Percentiles rank a stretch among this genome's conserved stretches.
Evolutionary conservation across 2,329 filamentous ascomycete species (phyloP).

Genomic region (Septoria petroselini): DNA sequence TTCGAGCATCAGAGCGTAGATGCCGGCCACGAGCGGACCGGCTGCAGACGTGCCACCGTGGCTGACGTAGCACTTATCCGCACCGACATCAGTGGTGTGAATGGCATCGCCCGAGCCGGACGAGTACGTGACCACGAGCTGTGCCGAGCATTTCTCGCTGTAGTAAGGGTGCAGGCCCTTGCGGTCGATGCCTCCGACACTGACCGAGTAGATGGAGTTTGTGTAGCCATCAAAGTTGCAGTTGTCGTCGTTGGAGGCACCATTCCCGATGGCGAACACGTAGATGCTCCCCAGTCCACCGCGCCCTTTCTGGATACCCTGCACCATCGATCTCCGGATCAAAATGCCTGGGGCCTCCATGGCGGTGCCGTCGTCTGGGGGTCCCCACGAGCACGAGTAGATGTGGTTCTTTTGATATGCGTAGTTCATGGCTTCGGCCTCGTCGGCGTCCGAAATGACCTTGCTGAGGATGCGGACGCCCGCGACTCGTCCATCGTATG

Average conservation of each 20-base stretch:
- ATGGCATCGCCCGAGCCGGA: constrained; percentile 86
- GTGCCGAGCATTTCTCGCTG: constrained; percentile 92
- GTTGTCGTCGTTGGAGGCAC: constrained; percentile 81
- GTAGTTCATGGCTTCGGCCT: constrained; percentile 89
- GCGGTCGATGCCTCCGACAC: constrained; percentile 86
- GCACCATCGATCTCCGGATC: constrained; percentile 86
- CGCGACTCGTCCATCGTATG: constrained; percentile 85
- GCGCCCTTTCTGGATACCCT: constrained; percentile 84
- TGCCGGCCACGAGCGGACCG: constrained; percentile 85
- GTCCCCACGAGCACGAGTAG: constrained; percentile 98
- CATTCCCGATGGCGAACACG: constrained; percentile 95
- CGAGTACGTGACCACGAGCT: constrained; percentile 94
- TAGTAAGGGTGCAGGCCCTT: constrained; percentile 90
- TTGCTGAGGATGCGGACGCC: constrained; percentile 91
- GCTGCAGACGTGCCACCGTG: constrained; percentile 96
- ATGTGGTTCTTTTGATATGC: constrained; percentile 89
- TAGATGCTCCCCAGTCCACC: constrained; percentile 83
- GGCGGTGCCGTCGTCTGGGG: constrained; percentile 83
- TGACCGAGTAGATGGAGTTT: constrained; percentile 98
- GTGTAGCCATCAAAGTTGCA: constrained; percentile 99
- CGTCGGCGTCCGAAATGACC: constrained; percentile 85
- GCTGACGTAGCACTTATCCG: constrained; percentile 69
- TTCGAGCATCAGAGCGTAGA: constrained; percentile 83
- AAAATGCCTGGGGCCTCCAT: constrained; percentile 93
- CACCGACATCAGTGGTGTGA: constrained; percentile 91